Base-by-base conservation (phyloP, 306 rosid genomes). In the Cyamopsis tetragonoloba region DNA sequence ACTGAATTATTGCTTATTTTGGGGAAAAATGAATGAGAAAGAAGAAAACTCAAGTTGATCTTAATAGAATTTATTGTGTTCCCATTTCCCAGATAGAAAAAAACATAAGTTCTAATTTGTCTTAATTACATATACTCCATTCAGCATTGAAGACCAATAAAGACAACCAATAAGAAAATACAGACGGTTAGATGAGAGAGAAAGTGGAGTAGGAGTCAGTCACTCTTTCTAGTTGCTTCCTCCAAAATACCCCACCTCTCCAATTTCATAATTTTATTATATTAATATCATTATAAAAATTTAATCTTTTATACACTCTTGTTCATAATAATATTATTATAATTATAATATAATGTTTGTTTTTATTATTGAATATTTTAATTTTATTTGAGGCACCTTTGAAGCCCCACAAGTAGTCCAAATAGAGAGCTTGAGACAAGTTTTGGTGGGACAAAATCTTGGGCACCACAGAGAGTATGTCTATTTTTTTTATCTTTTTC, bases 161-260 rank as follows among this genome's bases (percentile, higher is more conserved):
- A 48, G 60, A 46, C 73, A 77, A 38, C 87, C 89, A 87, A 90
- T 85, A 63, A 81, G 71, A 82, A 70, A 70, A 63, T 84, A 68
- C 87, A 80, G 88, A 85, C 86, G 88, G 91, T 85, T 87, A 81
- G 79, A 82, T 50, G 91, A 77, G 82, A 83, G 88, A 83, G 95
- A 71, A 87, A 68, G 90, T 83, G 88, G 39, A 31, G 35, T 66
- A 31, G 71, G 96, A 87, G 96, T 77, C 91, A 82, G 89, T 85
- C 88, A 83, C 78, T 87, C 89, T 80, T 85, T 87, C 90, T 78
- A 78, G 88, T 83, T 88, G 87, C 78, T 85, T 87, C 95, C 79
- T 82, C 72, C 74, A 77, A 11, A 67, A 58, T 72, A 48, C 82
- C 87, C 85, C 79, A 74, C 75, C 13, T 22, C 39, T 59, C 31